Percentiles rank a stretch among this genome's conserved stretches.
phyloP scores from a whole-genome alignment of 2,329 filamentous ascomycete genomes.

The Tolypocladium sp. region DNA sequence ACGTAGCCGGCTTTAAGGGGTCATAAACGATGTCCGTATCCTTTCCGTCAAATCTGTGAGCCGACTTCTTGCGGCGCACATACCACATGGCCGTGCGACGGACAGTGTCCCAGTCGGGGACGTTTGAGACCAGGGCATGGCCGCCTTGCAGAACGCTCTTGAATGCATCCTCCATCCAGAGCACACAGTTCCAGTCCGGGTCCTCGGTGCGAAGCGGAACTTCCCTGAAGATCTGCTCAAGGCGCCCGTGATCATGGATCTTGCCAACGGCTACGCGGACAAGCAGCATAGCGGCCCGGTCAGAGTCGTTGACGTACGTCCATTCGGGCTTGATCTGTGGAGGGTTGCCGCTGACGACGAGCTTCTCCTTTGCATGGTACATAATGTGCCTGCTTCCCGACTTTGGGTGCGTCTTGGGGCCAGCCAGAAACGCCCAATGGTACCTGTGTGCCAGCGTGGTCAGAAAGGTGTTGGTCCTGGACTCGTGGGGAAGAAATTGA shows the following conservation, averaged over 20 bases:
- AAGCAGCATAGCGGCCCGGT: constrained; percentile 8
- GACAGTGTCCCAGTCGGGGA: constrained; percentile 22
- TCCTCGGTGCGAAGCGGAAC: constrained; percentile 19
- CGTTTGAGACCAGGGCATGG: constrained; percentile 21
- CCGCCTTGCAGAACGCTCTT: constrained; percentile 15
- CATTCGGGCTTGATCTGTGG: constrained; percentile 10
- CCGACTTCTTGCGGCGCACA: constrained; percentile 24
- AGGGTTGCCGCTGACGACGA: constrained; percentile 3
- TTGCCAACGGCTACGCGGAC: constrained; percentile 19
- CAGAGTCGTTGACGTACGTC: constrained; percentile 12
- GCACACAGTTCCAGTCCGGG: constrained; percentile 31
- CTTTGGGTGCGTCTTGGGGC: constrained; percentile 17
- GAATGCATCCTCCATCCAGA: constrained; percentile 32
- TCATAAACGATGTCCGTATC: constrained; percentile 15
- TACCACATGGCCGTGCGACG: constrained; percentile 27
- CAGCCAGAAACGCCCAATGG: constrained; percentile 28
- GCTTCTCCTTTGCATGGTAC: constrained; percentile 20
- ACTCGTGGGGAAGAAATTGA: not conserved
- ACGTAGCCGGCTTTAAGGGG: constrained; percentile 20
- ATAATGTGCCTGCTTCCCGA: constrained; percentile 16
- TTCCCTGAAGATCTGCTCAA: constrained; percentile 18
- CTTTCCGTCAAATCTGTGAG: constrained; percentile 29
- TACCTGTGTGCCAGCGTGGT: constrained; percentile 13
- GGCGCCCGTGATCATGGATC: constrained; percentile 15
- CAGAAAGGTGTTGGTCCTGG: not conserved